A percentile compares a stretch with the other conserved stretches of the same genome.
Evolutionary conservation across 1,284 basidiomycete genomes (phyloP).

Genomic region (Ceratobasidium sp.): DNA sequence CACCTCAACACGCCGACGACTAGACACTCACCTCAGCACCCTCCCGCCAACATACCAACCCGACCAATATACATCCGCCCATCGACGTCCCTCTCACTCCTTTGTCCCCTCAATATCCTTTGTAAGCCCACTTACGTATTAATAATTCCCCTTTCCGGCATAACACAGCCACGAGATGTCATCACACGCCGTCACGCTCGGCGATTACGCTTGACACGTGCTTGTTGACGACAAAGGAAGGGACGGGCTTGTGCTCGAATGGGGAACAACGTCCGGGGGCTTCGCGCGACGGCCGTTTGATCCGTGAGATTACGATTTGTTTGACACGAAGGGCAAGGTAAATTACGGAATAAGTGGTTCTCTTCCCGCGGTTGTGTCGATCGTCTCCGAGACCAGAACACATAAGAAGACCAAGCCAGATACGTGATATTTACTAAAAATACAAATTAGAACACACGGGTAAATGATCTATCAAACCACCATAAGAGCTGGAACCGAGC

Average conservation of each 20-base stretch:
- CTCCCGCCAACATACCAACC: not conserved
- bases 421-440: too few species aligned
- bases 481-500: too few species aligned
- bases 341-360: too few species aligned
- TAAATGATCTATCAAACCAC: too few species aligned
- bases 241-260: not conserved
- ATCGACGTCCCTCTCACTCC: not conserved
- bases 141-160: not conserved
- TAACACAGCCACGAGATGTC: not conserved
- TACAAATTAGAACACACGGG: too few species aligned
- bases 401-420: too few species aligned
- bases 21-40: too few species aligned
- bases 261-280: slow-evolving; percentile 4
- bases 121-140: not conserved
- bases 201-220: not conserved
- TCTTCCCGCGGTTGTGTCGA: too few species aligned
- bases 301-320: too few species aligned
- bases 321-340: too few species aligned
- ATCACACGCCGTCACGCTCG: not conserved
- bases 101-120: slow-evolving; percentile 10
- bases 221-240: slow-evolving; percentile 3
- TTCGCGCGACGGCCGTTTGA: too few species aligned
- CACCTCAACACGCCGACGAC: not conserved
- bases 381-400: too few species aligned
- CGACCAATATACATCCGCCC: not conserved